Conservation (phyloP, 1,284 basidiomycete genomes). For the Tilletia setariae region DNA sequence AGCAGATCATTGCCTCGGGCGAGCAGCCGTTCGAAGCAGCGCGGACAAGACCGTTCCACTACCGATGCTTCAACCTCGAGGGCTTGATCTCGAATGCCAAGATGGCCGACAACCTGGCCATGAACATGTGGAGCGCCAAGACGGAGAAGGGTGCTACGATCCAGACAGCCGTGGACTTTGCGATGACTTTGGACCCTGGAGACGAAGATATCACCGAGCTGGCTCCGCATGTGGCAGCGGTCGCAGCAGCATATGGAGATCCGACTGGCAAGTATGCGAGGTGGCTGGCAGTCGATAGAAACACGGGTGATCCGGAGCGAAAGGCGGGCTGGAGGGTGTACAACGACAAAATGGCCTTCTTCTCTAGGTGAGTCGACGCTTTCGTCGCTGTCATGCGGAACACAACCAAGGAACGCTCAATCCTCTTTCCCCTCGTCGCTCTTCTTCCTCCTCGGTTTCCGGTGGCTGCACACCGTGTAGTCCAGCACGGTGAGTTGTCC, state of each 20-base stretch:
- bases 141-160: constrained; percentile 61
- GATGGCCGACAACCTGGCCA: constrained; percentile 61
- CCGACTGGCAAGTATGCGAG: constrained; percentile 60
- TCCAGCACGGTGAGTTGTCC: background rate
- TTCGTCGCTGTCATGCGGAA: no score
- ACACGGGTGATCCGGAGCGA: constrained; percentile 20
- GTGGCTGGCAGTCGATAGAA: constrained; percentile 19
- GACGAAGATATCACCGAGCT: constrained; percentile 57
- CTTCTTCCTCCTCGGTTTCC: background rate
- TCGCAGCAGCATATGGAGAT: constrained; percentile 64
- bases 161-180: constrained; percentile 63
- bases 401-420: no score
- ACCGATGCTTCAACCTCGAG: constrained; percentile 66
- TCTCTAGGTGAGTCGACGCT: constrained; percentile 14
- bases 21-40: constrained; percentile 64
- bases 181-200: constrained; percentile 57
- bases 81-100: constrained; percentile 67
- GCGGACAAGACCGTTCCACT: constrained; percentile 66
- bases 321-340: constrained; percentile 22
- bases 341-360: constrained; percentile 20
- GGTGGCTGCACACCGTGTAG: no score
- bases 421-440: background rate
- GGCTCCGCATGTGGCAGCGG: constrained; percentile 62
- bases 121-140: constrained; percentile 60
- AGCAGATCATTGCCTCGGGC: constrained; percentile 61